Conservation (phyloP, 148 eudicot species). For the Vaccinium myrtillus region DNA sequence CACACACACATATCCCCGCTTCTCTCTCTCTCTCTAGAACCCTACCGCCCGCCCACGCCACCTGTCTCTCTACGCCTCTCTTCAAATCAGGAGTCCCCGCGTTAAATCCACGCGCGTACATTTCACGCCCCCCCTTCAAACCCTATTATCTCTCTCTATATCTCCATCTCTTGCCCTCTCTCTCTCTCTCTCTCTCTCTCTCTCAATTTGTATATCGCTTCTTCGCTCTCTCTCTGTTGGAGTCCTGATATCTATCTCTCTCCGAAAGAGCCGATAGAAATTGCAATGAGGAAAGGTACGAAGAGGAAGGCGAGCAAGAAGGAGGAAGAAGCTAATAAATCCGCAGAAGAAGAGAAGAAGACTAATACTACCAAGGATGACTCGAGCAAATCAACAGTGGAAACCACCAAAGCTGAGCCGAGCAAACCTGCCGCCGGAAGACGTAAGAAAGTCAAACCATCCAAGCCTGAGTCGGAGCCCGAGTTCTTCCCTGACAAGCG, state of each 20-base stretch:
- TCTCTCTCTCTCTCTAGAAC: too few relatives aligned
- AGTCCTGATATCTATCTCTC: neutral
- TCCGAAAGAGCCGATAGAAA: neutral
- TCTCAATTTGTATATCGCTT: neutral
- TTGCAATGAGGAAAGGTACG: slow-evolving; percentile 43
- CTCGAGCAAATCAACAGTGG: slow-evolving; percentile 17
- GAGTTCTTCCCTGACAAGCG: slow-evolving; percentile 76
- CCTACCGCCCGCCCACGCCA: too few relatives aligned
- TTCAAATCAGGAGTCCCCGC: slow-evolving; percentile 16
- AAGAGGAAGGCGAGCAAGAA: slow-evolving; percentile 43
- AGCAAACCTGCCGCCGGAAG: slow-evolving; percentile 18
- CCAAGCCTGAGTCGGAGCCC: slow-evolving; percentile 50
- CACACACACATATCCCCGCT: too few relatives aligned
- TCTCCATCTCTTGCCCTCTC: neutral
- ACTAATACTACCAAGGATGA: neutral
- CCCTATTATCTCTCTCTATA: neutral
- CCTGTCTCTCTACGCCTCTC: neutral
- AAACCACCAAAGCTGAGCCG: neutral
- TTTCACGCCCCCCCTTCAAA: neutral
- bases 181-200: neutral
- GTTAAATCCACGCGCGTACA: slow-evolving; percentile 16
- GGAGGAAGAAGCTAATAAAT: slow-evolving; percentile 12
- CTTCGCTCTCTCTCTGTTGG: neutral
- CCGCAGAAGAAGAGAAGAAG: slow-evolving; percentile 11
- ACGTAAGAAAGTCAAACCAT: slow-evolving; percentile 32